These are phyloP conservation scores for Diaporthe amygdali DNA, from an alignment of 2,329 filamentous ascomycete genomes.

Conservation along the genomic window DNA sequence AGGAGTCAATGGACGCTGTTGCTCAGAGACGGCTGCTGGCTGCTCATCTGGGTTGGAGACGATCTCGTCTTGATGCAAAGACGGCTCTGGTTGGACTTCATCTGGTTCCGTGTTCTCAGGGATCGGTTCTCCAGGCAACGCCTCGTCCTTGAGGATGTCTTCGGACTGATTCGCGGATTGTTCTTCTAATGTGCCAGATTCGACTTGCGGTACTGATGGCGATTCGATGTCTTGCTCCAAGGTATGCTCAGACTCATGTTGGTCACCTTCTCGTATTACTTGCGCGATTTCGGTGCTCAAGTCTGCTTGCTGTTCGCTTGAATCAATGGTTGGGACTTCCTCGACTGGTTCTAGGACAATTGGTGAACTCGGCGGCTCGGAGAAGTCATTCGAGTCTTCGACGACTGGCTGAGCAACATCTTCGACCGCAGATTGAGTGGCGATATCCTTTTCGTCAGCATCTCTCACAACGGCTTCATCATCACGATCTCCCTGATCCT, in stretches of 20 bases:
- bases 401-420: not conserved
- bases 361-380: not conserved
- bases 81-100: not conserved
- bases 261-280: not conserved
- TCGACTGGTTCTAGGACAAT: not conserved
- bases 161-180: not conserved
- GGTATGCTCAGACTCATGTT: not conserved
- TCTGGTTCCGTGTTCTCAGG: not conserved
- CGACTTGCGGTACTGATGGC: not conserved
- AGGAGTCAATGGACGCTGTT: not conserved
- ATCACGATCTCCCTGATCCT: slow-evolving; percentile 24
- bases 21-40: too few species aligned
- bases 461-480: slow-evolving; percentile 19
- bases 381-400: not conserved
- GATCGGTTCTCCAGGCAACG: not conserved
- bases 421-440: not conserved
- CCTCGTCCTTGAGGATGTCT: not conserved
- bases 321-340: not conserved
- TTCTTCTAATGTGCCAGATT: not conserved
- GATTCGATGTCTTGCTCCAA: not conserved
- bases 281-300: not conserved
- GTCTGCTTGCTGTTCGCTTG: not conserved
- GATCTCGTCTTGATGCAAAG: not conserved
- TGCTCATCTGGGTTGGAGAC: not conserved
- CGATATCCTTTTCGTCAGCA: slow-evolving; percentile 24